A percentile compares a stretch with the other conserved stretches of the same genome.
phyloP scores from a whole-genome alignment of 2,329 filamentous ascomycete genomes.

The Bretziella fagacearum region DNA sequence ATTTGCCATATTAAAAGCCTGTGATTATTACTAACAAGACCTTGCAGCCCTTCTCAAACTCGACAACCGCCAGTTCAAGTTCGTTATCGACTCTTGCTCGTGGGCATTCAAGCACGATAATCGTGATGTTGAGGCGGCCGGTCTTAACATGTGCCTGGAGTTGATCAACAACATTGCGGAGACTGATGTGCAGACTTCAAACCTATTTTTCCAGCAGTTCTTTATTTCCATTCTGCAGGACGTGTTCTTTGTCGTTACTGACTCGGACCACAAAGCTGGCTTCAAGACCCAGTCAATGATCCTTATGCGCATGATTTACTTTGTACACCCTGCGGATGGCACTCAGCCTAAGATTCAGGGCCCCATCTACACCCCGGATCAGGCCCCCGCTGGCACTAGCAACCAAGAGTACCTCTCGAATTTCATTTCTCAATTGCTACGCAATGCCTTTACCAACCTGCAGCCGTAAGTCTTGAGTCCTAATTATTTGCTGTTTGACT shows the following conservation, averaged over 20 bases:
- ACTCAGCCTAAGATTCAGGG: constrained; percentile 71
- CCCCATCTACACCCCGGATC: constrained; percentile 72
- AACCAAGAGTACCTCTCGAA: constrained; percentile 84
- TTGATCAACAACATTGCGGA: constrained; percentile 96
- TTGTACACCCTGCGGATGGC: constrained; percentile 58
- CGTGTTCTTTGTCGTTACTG: constrained; percentile 94
- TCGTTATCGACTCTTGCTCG: constrained; percentile 97
- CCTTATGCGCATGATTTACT: constrained; percentile 88
- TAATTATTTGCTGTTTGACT: not conserved
- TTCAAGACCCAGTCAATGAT: constrained; percentile 97
- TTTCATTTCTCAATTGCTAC: constrained; percentile 70
- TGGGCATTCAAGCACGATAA: constrained; percentile 99
- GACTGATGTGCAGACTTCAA: constrained; percentile 68
- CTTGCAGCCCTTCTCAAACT: constrained; percentile 62
- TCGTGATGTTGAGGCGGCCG: constrained; percentile 88
- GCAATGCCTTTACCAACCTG: constrained; percentile 85
- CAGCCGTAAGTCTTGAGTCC: constrained; percentile 76
- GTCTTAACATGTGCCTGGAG: constrained; percentile 95
- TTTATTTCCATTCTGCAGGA: constrained; percentile 92
- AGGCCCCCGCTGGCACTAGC: constrained; percentile 64
- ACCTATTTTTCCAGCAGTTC: constrained; percentile 95
- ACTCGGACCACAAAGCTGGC: constrained; percentile 95
- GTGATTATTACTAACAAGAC: constrained; percentile 8
- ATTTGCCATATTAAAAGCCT: not conserved
- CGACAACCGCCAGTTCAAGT: constrained; percentile 94